A percentile compares a stretch with the other conserved stretches of the same genome.
Evolutionary conservation across 208 protist genomes (phyloP).

Genomic region (Ichthyophonus hoferi): DNA sequence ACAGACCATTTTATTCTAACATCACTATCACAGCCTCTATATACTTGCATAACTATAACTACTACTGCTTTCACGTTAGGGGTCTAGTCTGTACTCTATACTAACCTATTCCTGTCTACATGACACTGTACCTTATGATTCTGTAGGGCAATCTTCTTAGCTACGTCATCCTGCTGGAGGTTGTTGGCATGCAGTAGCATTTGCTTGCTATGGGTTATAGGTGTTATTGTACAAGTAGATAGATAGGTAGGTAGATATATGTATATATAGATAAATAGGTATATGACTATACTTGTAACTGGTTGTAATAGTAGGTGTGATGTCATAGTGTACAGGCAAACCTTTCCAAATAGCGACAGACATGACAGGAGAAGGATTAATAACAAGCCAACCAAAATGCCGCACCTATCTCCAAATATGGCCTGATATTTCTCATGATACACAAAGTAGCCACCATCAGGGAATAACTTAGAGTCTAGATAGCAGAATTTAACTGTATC

Average conservation of each 20-base stretch:
- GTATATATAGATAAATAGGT: background rate
- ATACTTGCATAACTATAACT: background rate
- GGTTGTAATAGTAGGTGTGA: background rate
- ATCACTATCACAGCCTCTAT: background rate
- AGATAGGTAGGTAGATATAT: background rate
- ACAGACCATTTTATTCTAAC: no score
- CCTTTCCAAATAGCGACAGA: no score
- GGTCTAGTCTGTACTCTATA: no score
- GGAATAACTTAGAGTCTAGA: slow-evolving; percentile 7
- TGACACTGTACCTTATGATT: background rate
- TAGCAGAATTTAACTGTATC: slow-evolving; percentile 15
- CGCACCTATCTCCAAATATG: background rate
- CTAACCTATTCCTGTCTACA: background rate
- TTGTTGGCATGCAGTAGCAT: slow-evolving; percentile 17
- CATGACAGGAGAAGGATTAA: no score
- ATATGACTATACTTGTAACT: background rate
- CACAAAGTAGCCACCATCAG: slow-evolving; percentile 26
- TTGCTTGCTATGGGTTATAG: background rate
- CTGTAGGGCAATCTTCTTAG: slow-evolving; percentile 22
- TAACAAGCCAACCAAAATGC: no score
- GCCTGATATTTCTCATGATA: background rate
- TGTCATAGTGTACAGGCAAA: no score
- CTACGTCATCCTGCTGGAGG: slow-evolving; percentile 7
- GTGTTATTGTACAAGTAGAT: background rate
- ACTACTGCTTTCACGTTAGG: no score